These are phyloP conservation scores for Chytridiales sp. DNA, from an alignment of 371 early-diverging fungal species.

Conservation along the genomic window DNA sequence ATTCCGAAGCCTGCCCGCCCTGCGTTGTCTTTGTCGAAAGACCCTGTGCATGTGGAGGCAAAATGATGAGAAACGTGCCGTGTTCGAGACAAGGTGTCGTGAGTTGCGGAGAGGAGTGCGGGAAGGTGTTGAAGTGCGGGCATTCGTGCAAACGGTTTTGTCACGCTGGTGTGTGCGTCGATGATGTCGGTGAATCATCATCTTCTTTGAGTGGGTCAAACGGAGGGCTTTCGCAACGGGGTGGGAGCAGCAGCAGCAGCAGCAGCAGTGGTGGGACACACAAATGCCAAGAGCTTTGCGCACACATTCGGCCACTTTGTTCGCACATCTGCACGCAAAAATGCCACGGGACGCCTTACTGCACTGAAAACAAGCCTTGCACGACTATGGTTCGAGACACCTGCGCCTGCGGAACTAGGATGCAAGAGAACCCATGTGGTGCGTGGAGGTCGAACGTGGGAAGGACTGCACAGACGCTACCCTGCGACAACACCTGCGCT, in stretches of 20 bases:
- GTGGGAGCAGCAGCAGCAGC: too few relatives aligned
- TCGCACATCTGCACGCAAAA: constrained; percentile 30
- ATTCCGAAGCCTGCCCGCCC: constrained; percentile 46
- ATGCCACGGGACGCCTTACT: constrained; percentile 44
- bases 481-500: constrained; percentile 46
- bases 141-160: constrained; percentile 42
- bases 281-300: too few relatives aligned
- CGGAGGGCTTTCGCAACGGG: too few relatives aligned
- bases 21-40: constrained; percentile 47
- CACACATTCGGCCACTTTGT: neutral
- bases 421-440: constrained; percentile 23
- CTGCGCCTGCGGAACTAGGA: constrained; percentile 40
- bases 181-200: too few relatives aligned
- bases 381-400: constrained; percentile 16
- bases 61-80: constrained; percentile 41
- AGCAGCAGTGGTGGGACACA: too few relatives aligned
- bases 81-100: constrained; percentile 40
- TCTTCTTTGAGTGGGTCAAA: too few relatives aligned
- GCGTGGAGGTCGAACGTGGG: constrained; percentile 38
- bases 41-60: constrained; percentile 43
- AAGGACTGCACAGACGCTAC: constrained; percentile 18
- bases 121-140: constrained; percentile 28
- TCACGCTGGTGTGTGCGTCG: constrained; percentile 43
- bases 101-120: constrained; percentile 39
- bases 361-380: constrained; percentile 43